phyloP scores from a whole-genome alignment of 306 rosid genomes.

The Prinsepia uniflora region DNA sequence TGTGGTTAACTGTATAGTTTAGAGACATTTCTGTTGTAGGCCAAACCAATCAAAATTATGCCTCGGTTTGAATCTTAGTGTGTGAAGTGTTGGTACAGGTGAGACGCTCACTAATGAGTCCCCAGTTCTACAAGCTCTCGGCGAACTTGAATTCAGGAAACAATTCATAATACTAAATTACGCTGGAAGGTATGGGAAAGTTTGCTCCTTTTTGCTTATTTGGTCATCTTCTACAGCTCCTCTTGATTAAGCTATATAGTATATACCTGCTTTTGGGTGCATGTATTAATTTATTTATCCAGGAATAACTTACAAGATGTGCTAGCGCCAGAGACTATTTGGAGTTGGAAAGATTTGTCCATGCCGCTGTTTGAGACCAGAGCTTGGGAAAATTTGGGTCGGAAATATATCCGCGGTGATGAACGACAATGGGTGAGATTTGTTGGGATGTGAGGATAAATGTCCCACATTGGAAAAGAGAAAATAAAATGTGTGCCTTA shows the following conservation, averaged over 20 bases:
- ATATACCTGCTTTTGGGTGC: background rate
- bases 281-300: background rate
- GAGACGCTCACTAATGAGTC: background rate
- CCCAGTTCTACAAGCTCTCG: conserved; percentile 41
- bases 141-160: conserved; percentile 66
- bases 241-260: background rate
- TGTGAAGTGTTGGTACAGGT: background rate
- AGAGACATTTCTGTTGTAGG: too few relatives aligned
- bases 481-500: too few relatives aligned
- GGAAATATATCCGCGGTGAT: background rate
- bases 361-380: conserved; percentile 44
- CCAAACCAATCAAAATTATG: too few relatives aligned
- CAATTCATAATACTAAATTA: conserved; percentile 62
- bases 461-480: too few relatives aligned
- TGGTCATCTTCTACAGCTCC: background rate
- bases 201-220: background rate
- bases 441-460: too few relatives aligned
- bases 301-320: background rate
- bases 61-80: background rate
- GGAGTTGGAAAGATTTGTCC: conserved; percentile 33
- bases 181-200: conserved; percentile 42
- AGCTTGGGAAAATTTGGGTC: conserved; percentile 51
- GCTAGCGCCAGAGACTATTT: conserved; percentile 25
- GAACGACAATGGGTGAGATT: conserved; percentile 56
- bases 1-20: background rate